Percentiles rank a stretch among this genome's conserved stretches.
phyloP scores from a whole-genome alignment of 129 eudicot genomes.

The Rutidosis leptorrhynchoides region DNA sequence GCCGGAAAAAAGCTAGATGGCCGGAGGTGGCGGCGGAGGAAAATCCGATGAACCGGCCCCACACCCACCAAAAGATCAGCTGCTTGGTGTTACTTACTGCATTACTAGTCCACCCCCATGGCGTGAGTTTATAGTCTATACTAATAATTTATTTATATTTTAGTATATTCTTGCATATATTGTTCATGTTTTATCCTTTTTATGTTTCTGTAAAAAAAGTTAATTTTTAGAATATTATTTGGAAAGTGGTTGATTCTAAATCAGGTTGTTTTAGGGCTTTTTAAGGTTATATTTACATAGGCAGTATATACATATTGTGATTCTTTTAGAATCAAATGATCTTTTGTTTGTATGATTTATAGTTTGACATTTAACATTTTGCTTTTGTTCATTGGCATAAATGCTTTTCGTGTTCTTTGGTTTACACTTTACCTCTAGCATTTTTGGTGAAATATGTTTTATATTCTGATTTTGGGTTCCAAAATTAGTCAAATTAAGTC shows the following conservation, averaged over 20 bases:
- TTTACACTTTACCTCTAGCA: constrained; percentile 18
- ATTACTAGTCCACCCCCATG: constrained; percentile 94
- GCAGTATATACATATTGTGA: neutral
- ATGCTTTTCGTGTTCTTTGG: constrained; percentile 22
- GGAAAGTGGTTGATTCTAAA: neutral
- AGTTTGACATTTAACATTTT: constrained; percentile 18
- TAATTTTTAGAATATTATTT: neutral
- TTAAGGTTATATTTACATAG: neutral
- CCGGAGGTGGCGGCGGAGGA: constrained; percentile 65
- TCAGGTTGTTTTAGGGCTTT: neutral
- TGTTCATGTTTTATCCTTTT: neutral
- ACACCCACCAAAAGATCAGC: constrained; percentile 93
- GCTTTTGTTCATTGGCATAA: constrained; percentile 1
- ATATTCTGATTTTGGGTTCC: constrained; percentile 16
- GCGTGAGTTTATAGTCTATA: constrained; percentile 57
- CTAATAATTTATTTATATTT: constrained; percentile 5
- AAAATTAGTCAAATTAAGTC: constrained; percentile 11
- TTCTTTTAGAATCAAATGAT: constrained; percentile 20
- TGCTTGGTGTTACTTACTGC: constrained; percentile 86
- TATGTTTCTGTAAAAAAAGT: neutral
- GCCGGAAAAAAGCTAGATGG: constrained; percentile 41
- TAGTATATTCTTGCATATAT: neutral
- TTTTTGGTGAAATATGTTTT: constrained; percentile 3
- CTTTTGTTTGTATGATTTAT: constrained; percentile 7
- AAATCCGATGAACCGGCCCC: constrained; percentile 81